Evolutionary conservation across 2,329 filamentous ascomycete species (phyloP).

Genomic region (Phialophora macrospora): DNA sequence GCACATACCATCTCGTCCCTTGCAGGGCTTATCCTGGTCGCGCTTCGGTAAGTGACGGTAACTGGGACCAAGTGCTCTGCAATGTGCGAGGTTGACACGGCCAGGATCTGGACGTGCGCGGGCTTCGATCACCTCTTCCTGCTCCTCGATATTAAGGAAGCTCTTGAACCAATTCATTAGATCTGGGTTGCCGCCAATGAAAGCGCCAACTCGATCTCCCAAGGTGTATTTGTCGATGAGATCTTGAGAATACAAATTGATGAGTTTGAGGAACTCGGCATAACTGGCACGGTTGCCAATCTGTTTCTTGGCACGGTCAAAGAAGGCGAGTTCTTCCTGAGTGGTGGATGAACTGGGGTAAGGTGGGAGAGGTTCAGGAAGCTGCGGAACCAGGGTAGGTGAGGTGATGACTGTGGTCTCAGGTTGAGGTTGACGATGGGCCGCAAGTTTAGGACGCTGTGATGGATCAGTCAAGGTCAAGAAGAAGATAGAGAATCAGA

Average conservation of each 20-base stretch:
- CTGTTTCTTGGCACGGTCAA: constrained; percentile 95
- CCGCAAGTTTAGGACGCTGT: constrained; percentile 34
- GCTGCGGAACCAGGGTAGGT: constrained; percentile 83
- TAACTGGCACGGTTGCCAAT: constrained; percentile 90
- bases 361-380: constrained; percentile 85
- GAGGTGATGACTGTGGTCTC: constrained; percentile 67
- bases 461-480: not conserved
- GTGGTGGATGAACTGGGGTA: constrained; percentile 73
- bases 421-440: constrained; percentile 39
- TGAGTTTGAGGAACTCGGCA: constrained; percentile 95
- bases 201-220: constrained; percentile 79
- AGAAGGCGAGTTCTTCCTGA: constrained; percentile 87
- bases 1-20: constrained; percentile 92
- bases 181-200: constrained; percentile 86
- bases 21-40: constrained; percentile 88
- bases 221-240: constrained; percentile 85
- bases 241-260: constrained; percentile 92
- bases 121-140: constrained; percentile 79
- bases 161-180: constrained; percentile 86
- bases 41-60: constrained; percentile 90
- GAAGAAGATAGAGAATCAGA: not conserved
- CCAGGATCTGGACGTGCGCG: constrained; percentile 74
- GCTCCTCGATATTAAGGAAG: constrained; percentile 77
- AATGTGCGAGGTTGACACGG: constrained; percentile 91
- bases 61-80: constrained; percentile 91